These are phyloP conservation scores for Phytophthora citricola DNA, from an alignment of 352 stramenopile genomes.

Conservation along the genomic window DNA sequence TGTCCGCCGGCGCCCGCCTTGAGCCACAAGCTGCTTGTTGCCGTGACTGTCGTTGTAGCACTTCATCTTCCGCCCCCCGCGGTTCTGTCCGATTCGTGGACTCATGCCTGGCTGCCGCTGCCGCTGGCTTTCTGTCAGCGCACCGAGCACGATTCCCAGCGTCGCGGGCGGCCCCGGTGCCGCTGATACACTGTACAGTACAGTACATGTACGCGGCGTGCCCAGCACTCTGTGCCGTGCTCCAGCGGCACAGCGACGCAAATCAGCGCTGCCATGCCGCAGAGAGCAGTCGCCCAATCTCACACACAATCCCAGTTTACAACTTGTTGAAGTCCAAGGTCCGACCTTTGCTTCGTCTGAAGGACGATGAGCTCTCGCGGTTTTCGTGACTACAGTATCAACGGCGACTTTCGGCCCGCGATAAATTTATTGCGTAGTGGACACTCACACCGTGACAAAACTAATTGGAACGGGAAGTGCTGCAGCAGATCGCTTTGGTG, in stretches of 20 bases:
- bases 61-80: conserved; percentile 40
- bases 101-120: conserved; percentile 24
- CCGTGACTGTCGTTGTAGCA: conserved; percentile 33
- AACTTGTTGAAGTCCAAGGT: conserved; percentile 29
- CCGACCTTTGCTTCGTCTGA: conserved; percentile 29
- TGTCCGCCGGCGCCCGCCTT: conserved; percentile 9
- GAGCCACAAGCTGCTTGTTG: conserved; percentile 28
- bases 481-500: conserved; percentile 18
- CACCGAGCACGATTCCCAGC: conserved; percentile 19
- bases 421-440: conserved; percentile 31
- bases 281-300: conserved; percentile 34
- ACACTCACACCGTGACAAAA: neutral
- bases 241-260: conserved; percentile 2
- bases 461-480: neutral
- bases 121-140: conserved; percentile 32
- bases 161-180: neutral
- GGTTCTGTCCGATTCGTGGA: conserved; percentile 34
- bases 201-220: too few relatives aligned
- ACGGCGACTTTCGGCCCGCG: neutral
- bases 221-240: too few relatives aligned
- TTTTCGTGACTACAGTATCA: neutral
- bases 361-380: neutral
- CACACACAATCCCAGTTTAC: conserved; percentile 17
- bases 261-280: conserved; percentile 29
- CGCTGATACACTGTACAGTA: too few relatives aligned